Percentiles rank a stretch among this genome's conserved stretches.
These are phyloP conservation scores for Coleophoma crateriformis DNA, from an alignment of 2,329 filamentous ascomycete genomes.

Conservation along the genomic window DNA sequence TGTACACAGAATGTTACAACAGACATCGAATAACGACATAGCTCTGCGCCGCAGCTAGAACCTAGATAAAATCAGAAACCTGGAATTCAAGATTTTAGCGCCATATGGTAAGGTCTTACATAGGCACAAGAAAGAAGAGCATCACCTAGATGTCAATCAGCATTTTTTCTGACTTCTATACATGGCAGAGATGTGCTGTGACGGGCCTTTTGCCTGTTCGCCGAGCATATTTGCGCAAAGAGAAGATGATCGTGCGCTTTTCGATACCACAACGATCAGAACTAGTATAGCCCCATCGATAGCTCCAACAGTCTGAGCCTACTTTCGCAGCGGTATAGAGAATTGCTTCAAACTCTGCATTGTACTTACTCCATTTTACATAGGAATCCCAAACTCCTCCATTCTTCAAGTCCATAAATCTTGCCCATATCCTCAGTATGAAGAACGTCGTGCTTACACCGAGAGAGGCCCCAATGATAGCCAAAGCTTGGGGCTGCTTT, in stretches of 20 bases:
- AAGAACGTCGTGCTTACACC: constrained; percentile 1
- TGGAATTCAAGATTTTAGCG: background rate
- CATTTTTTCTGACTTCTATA: background rate
- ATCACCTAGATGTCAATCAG: background rate
- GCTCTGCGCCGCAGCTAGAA: background rate
- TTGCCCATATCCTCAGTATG: constrained; percentile 1
- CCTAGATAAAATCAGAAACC: background rate
- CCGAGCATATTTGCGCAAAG: too few relatives aligned
- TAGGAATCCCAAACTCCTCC: constrained; percentile 1
- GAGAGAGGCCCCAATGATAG: constrained; percentile 2
- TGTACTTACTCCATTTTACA: constrained; percentile 4
- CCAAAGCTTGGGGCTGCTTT: constrained; percentile 1
- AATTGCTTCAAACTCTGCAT: constrained; percentile 18
- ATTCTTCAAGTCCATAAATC: constrained; percentile 1
- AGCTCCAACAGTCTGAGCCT: background rate
- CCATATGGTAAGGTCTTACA: background rate
- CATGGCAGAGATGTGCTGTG: too few relatives aligned
- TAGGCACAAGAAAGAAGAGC: background rate
- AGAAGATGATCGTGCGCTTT: too few relatives aligned
- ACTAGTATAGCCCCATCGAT: too few relatives aligned
- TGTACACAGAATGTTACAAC: background rate
- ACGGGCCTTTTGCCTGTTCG: too few relatives aligned
- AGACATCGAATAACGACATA: background rate
- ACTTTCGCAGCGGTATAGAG: background rate
- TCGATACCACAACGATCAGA: too few relatives aligned